Percentiles rank a stretch among this genome's conserved stretches.
phyloP scores from a whole-genome alignment of 129 eudicot species.

The Erigeron canadensis region DNA sequence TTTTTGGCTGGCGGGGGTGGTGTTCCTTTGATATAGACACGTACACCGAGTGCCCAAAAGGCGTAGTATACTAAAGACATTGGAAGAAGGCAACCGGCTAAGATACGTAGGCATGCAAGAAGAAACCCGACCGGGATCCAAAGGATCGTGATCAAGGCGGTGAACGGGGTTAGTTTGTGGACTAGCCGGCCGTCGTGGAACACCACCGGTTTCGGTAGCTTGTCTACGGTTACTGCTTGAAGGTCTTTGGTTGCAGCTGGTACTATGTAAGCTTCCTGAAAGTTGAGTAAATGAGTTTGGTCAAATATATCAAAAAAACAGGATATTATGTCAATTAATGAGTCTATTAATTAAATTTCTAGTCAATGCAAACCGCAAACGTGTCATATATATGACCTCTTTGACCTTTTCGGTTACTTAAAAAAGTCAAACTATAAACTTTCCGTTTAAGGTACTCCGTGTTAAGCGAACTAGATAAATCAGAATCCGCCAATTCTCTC shows the following conservation, averaged over 20 bases:
- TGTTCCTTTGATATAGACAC: constrained; percentile 55
- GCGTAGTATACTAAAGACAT: constrained; percentile 65
- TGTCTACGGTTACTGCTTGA: constrained; percentile 49
- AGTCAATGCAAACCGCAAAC: constrained; percentile 15
- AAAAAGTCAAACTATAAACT: constrained; percentile 9
- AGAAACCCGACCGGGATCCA: constrained; percentile 70
- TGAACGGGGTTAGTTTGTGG: constrained; percentile 55
- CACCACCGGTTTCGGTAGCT: constrained; percentile 62
- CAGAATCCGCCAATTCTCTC: no score
- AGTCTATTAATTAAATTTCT: constrained; percentile 19
- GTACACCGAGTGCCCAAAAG: constrained; percentile 64
- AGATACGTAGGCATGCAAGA: constrained; percentile 58
- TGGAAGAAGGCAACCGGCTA: constrained; percentile 64
- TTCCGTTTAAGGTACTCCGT: not conserved
- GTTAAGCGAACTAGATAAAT: no score
- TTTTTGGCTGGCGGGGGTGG: constrained; percentile 60
- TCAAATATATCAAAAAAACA: not conserved
- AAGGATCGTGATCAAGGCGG: constrained; percentile 51
- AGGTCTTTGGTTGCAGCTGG: constrained; percentile 46
- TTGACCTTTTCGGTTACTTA: not conserved
- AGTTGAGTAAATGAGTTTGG: not conserved
- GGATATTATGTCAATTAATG: constrained; percentile 4
- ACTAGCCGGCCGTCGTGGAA: constrained; percentile 75
- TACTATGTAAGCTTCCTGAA: constrained; percentile 62
- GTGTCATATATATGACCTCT: not conserved